Conservation (phyloP, 2,329 filamentous ascomycete genomes). For the Nemania sp. region DNA sequence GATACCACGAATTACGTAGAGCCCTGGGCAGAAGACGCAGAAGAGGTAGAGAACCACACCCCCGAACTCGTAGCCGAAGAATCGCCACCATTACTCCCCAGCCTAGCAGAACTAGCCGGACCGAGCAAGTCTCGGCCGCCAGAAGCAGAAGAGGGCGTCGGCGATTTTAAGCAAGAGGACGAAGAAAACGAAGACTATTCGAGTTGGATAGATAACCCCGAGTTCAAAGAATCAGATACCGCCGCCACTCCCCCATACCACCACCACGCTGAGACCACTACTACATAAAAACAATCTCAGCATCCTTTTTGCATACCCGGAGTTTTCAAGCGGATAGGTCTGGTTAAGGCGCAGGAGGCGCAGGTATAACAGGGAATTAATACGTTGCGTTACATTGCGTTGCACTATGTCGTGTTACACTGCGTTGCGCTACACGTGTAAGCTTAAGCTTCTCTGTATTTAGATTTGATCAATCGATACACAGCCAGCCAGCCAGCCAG, state of each 20-base stretch:
- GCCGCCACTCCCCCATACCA: too few relatives aligned
- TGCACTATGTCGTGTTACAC: too few relatives aligned
- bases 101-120: slow-evolving; percentile 11
- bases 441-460: too few relatives aligned
- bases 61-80: slow-evolving; percentile 16
- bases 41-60: slow-evolving; percentile 27
- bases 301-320: slow-evolving; percentile 14
- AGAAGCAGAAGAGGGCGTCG: neutral
- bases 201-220: slow-evolving; percentile 39
- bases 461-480: too few relatives aligned
- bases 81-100: slow-evolving; percentile 11
- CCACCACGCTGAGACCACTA: too few relatives aligned
- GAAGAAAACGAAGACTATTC: slow-evolving; percentile 38
- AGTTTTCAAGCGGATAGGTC: slow-evolving; percentile 1
- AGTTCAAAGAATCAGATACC: slow-evolving; percentile 27
- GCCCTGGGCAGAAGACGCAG: slow-evolving; percentile 38
- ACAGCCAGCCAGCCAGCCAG: too few relatives aligned
- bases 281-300: slow-evolving; percentile 2
- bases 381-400: too few relatives aligned
- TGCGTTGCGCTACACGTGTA: too few relatives aligned
- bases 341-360: neutral
- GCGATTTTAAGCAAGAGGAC: slow-evolving; percentile 9
- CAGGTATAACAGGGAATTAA: too few relatives aligned
- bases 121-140: neutral
- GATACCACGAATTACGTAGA: slow-evolving; percentile 28